These are phyloP conservation scores for Coniochaeta ligniaria DNA, from an alignment of 2,329 filamentous ascomycete genomes.

Conservation along the genomic window DNA sequence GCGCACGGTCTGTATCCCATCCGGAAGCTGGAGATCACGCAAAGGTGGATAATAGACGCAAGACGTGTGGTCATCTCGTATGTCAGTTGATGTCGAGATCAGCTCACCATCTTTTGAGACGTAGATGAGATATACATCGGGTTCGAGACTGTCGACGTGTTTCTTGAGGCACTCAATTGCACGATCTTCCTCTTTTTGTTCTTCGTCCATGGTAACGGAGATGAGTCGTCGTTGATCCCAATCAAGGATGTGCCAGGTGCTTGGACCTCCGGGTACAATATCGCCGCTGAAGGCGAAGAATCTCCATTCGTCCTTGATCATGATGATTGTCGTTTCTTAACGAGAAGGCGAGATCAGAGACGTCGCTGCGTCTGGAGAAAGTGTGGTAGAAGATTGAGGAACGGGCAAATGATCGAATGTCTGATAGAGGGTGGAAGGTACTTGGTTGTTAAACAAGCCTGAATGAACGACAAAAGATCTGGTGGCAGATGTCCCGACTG, in stretches of 20 bases:
- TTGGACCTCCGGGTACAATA: neutral
- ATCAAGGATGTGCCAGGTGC: neutral
- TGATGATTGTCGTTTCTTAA: no score
- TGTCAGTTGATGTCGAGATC: neutral
- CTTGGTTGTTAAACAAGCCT: no score
- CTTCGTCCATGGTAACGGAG: neutral
- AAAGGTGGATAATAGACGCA: neutral
- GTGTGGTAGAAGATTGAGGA: no score
- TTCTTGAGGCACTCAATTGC: neutral
- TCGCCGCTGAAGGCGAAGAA: neutral
- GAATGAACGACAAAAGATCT: no score
- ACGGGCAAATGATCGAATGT: no score
- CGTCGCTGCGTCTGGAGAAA: no score
- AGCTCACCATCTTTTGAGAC: neutral
- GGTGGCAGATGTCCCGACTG: no score
- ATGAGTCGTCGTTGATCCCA: neutral
- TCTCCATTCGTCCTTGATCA: neutral
- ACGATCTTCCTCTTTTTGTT: neutral
- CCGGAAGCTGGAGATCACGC: neutral
- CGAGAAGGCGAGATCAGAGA: no score
- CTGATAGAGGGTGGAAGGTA: no score
- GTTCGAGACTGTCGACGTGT: no score
- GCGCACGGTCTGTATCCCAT: neutral
- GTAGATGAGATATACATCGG: neutral
- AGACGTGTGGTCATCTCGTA: neutral